phyloP scores from a whole-genome alignment of 768 basidiomycete genomes.

The Pulveroboletus frians region DNA sequence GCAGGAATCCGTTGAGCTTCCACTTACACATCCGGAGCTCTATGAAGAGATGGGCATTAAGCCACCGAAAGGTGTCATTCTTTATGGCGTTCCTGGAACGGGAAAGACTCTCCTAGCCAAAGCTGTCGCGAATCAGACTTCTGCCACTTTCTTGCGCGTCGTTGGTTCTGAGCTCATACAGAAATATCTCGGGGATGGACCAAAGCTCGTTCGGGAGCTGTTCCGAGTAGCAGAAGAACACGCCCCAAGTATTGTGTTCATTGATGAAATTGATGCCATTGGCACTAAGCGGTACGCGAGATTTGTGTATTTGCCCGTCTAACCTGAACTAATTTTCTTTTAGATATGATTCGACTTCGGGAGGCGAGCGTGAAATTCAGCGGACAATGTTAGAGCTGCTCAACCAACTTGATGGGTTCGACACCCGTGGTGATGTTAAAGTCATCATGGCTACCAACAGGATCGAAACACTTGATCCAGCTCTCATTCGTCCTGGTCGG shows the following conservation, averaged over 20 bases:
- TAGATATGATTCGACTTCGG: conserved; percentile 97
- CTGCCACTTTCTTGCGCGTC: conserved; percentile 94
- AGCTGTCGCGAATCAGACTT: conserved; percentile 97
- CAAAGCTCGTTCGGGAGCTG: conserved; percentile 94
- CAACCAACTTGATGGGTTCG: conserved; percentile 99
- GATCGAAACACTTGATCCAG: conserved; percentile 96
- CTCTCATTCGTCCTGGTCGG: conserved; percentile 95
- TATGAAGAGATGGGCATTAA: conserved; percentile 99
- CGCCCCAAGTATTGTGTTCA: conserved; percentile 98
- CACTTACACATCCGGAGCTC: conserved; percentile 93
- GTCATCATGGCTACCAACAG: conserved; percentile 99
- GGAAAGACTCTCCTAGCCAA: conserved; percentile 98
- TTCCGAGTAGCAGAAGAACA: conserved; percentile 98
- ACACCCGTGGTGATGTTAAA: conserved; percentile 98
- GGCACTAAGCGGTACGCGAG: conserved; percentile 89
- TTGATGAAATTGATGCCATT: conserved; percentile 98
- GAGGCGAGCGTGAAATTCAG: conserved; percentile 98
- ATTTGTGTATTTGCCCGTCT: neutral
- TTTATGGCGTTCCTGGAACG: conserved; percentile 97
- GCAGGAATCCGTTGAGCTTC: conserved; percentile 96
- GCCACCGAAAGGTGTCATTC: conserved; percentile 98
- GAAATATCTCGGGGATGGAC: conserved; percentile 98
- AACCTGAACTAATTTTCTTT: conserved; percentile 1
- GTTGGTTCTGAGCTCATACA: conserved; percentile 98
- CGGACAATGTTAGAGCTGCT: conserved; percentile 98